These are phyloP conservation scores for Nymphaea thermarum DNA, from an alignment of 164 flowering plant genomes.

Conservation along the genomic window DNA sequence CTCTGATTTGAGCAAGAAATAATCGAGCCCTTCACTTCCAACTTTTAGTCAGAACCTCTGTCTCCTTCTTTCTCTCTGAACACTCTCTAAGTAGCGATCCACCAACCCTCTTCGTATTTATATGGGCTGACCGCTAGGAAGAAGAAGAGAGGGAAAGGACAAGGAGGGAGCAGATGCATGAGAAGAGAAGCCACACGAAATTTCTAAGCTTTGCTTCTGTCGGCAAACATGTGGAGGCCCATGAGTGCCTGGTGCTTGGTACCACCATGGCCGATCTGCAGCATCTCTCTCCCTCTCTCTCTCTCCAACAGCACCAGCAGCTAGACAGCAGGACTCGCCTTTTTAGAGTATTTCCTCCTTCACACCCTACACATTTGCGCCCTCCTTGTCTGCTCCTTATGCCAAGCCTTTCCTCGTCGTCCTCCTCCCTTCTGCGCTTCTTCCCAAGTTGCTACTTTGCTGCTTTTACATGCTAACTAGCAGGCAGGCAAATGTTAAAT, in stretches of 20 bases:
- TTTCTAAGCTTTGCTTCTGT: neutral
- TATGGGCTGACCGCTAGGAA: neutral
- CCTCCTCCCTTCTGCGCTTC: no score
- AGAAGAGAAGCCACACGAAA: neutral
- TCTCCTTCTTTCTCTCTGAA: neutral
- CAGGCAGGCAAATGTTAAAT: no score
- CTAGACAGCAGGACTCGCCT: neutral
- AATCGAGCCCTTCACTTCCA: no score
- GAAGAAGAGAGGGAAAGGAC: neutral
- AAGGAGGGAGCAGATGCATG: neutral
- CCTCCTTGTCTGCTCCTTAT: no score
- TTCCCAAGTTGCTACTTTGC: no score
- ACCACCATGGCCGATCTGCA: neutral
- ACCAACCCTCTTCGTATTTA: neutral
- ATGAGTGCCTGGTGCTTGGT: conserved; percentile 1
- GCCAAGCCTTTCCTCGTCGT: no score
- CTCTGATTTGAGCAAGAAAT: neutral
- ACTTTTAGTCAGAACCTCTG: neutral
- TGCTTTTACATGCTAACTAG: no score
- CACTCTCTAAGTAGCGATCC: neutral
- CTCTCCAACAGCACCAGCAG: neutral
- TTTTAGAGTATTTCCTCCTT: neutral
- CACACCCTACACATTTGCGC: neutral
- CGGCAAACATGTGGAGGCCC: neutral
- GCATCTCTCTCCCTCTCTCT: neutral